A percentile compares a stretch with the other conserved stretches of the same genome.
Evolutionary conservation across 1,284 basidiomycete species (phyloP).

Genomic region (Tremellales sp.): DNA sequence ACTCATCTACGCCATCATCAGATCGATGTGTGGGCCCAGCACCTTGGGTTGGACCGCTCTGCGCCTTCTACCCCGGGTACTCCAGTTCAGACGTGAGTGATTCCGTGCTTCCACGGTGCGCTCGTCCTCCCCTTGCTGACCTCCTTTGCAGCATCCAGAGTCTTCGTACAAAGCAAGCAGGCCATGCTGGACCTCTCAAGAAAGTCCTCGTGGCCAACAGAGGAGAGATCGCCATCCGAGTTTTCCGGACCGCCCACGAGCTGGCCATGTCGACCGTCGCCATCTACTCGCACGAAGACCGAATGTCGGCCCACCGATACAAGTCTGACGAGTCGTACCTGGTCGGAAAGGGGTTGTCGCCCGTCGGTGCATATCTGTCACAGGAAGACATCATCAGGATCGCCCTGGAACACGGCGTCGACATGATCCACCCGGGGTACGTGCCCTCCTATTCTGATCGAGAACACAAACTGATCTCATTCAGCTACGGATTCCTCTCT

Average conservation of each 20-base stretch:
- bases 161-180: conserved; percentile 85
- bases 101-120: background rate
- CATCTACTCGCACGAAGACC: conserved; percentile 96
- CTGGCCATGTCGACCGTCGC: conserved; percentile 99
- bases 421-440: conserved; percentile 98
- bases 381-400: conserved; percentile 96
- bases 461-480: conserved; percentile 3
- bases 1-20: conserved; percentile 18
- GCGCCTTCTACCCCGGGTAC: conserved; percentile 29
- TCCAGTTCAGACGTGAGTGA: conserved; percentile 37
- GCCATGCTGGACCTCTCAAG: conserved; percentile 82
- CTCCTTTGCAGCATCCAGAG: conserved; percentile 71
- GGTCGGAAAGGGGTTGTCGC: conserved; percentile 91
- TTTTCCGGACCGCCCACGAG: conserved; percentile 98
- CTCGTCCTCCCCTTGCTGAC: background rate
- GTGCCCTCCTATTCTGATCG: conserved; percentile 21
- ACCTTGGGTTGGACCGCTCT: conserved; percentile 36
- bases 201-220: conserved; percentile 95
- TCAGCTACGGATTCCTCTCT: conserved; percentile 94
- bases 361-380: conserved; percentile 93
- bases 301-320: conserved; percentile 94
- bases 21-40: conserved; percentile 43
- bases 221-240: conserved; percentile 98
- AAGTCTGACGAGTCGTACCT: conserved; percentile 99
- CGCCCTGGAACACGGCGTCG: conserved; percentile 92